These are phyloP conservation scores for Plantago ovata DNA, from an alignment of 257 asterid genomes.

Conservation along the genomic window DNA sequence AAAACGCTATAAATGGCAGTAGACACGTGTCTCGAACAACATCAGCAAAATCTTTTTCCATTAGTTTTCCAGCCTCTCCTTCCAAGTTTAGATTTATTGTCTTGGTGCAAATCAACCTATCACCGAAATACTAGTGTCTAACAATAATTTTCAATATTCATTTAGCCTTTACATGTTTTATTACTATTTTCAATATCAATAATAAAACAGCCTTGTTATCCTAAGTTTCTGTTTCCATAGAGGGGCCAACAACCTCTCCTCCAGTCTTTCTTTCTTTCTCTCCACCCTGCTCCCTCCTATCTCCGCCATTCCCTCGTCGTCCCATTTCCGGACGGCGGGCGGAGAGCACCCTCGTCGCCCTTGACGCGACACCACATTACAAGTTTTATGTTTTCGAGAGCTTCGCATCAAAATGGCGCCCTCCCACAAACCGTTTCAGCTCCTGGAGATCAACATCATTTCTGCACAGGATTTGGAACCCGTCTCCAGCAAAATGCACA, in stretches of 20 bases:
- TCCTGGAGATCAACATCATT: conserved; percentile 72
- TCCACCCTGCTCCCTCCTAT: conserved; percentile 10
- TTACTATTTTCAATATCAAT: conserved; percentile 3
- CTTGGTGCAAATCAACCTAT: background rate
- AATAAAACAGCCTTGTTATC: conserved; percentile 5
- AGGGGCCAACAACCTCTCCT: conserved; percentile 27
- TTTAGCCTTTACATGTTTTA: background rate
- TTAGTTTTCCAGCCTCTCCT: background rate
- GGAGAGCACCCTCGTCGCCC: background rate
- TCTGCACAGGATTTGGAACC: conserved; percentile 90
- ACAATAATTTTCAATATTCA: background rate
- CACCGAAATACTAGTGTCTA: conserved; percentile 3
- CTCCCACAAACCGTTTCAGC: conserved; percentile 56
- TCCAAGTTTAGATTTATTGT: background rate
- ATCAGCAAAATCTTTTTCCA: background rate
- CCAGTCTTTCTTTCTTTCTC: conserved; percentile 11
- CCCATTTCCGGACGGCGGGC: conserved; percentile 46
- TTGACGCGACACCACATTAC: too few relatives aligned
- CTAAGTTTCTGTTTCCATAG: conserved; percentile 27
- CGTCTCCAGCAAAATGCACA: conserved; percentile 59
- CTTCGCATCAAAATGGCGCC: conserved; percentile 22
- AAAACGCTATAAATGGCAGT: too few relatives aligned
- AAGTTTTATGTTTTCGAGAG: background rate
- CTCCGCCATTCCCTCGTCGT: conserved; percentile 47
- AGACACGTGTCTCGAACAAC: too few relatives aligned